These are phyloP conservation scores for Hypoxylon rubiginosum DNA, from an alignment of 2,329 filamentous ascomycete genomes.

Conservation along the genomic window DNA sequence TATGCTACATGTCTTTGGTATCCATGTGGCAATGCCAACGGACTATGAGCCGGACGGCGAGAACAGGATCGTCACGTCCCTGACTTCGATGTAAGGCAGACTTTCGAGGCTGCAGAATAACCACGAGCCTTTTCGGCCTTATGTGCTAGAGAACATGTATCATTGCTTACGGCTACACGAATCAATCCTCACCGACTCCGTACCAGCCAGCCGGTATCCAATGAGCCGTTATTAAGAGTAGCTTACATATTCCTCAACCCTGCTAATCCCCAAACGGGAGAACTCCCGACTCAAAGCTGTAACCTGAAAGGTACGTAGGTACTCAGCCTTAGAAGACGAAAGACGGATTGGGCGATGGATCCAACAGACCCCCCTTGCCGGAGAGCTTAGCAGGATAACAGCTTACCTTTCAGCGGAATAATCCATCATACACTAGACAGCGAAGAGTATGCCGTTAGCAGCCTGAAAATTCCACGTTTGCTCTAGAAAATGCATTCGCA, in stretches of 20 bases:
- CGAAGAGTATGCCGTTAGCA: constrained; percentile 10
- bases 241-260: constrained; percentile 5
- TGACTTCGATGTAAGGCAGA: constrained; percentile 26
- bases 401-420: neutral
- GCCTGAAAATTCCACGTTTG: constrained; percentile 3
- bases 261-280: constrained; percentile 8
- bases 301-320: neutral
- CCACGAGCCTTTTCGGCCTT: neutral
- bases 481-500: constrained; percentile 14
- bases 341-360: neutral
- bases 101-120: neutral
- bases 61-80: constrained; percentile 3
- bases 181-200: constrained; percentile 12
- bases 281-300: constrained; percentile 1
- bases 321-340: constrained; percentile 7
- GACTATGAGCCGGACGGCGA: constrained; percentile 3
- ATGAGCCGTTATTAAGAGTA: constrained; percentile 6
- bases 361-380: neutral
- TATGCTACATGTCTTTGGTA: constrained; percentile 3
- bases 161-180: neutral
- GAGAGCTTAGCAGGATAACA: neutral
- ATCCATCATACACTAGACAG: neutral
- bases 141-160: constrained; percentile 1
- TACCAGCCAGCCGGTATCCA: constrained; percentile 28
- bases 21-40: constrained; percentile 14